Evolutionary conservation across 352 stramenopile genomes (phyloP).

Genomic region (Phytophthora meadii): DNA sequence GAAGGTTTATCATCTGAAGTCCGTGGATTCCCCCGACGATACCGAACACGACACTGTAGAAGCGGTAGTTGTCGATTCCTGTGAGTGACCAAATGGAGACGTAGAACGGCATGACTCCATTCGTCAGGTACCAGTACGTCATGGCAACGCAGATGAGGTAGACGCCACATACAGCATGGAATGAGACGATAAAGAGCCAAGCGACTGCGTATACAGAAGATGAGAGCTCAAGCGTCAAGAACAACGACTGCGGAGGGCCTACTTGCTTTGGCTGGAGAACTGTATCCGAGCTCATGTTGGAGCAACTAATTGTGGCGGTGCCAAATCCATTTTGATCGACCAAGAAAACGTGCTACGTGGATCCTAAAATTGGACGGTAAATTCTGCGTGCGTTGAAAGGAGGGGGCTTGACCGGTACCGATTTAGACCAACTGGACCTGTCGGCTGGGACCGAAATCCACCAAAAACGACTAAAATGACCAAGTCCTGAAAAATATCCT

Average conservation of each 20-base stretch:
- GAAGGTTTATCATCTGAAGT: slow-evolving; percentile 26
- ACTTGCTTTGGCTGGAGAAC: slow-evolving; percentile 6
- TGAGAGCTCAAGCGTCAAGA: slow-evolving; percentile 10
- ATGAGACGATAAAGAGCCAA: slow-evolving; percentile 33
- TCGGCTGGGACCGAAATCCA: too few species aligned
- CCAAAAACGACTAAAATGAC: too few species aligned
- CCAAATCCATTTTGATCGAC: neutral
- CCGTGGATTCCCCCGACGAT: slow-evolving; percentile 36
- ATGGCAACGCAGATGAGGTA: too few species aligned
- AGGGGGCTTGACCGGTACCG: too few species aligned
- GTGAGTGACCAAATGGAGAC: slow-evolving; percentile 33
- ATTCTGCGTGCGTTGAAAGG: too few species aligned
- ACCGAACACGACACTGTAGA: slow-evolving; percentile 31
- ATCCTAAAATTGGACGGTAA: too few species aligned
- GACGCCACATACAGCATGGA: slow-evolving; percentile 32
- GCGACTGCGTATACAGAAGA: slow-evolving; percentile 1
- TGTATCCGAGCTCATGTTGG: neutral
- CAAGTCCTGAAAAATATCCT: too few species aligned
- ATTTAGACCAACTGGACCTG: too few species aligned
- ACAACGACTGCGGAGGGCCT: neutral
- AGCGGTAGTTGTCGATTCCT: slow-evolving; percentile 28
- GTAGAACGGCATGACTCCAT: slow-evolving; percentile 34
- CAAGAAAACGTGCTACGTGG: too few species aligned
- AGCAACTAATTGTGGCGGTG: too few species aligned
- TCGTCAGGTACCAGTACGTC: slow-evolving; percentile 23